phyloP scores from a whole-genome alignment of 2,329 filamentous ascomycete genomes.

The Fusarium euwallaceae region DNA sequence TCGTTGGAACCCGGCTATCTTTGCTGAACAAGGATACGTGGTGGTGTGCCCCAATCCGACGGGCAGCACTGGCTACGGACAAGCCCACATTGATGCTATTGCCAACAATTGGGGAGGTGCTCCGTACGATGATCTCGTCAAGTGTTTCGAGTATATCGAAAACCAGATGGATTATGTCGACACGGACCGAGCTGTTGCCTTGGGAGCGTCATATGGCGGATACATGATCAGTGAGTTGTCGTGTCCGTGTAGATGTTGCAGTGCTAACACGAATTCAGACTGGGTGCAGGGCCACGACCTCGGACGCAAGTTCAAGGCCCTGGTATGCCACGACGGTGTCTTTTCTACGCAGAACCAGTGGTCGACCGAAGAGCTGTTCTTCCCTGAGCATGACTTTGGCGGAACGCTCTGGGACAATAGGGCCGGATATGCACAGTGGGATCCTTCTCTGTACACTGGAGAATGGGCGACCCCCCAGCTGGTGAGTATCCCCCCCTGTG shows the following conservation, averaged over 20 bases:
- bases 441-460: constrained; percentile 72
- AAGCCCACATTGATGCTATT: constrained; percentile 82
- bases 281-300: constrained; percentile 92
- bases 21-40: constrained; percentile 89
- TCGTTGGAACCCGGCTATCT: constrained; percentile 88
- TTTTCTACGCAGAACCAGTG: constrained; percentile 79
- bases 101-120: constrained; percentile 84
- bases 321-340: constrained; percentile 90
- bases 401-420: constrained; percentile 73
- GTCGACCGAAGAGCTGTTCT: constrained; percentile 77
- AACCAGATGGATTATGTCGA: constrained; percentile 77
- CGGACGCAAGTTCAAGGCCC: constrained; percentile 85
- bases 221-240: constrained; percentile 77
- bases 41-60: constrained; percentile 87
- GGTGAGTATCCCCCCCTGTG: constrained; percentile 57
- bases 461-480: constrained; percentile 91
- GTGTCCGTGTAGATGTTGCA: too few relatives aligned
- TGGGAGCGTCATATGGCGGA: constrained; percentile 82
- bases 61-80: constrained; percentile 85
- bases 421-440: constrained; percentile 76
- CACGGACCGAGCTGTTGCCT: constrained; percentile 75
- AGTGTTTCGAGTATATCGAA: constrained; percentile 81
- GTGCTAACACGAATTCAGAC: constrained; percentile 60
- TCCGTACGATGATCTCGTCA: constrained; percentile 86
- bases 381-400: constrained; percentile 76